phyloP scores from a whole-genome alignment of 805 yeast genomes.

The Hagleromyces aurorensis region DNA sequence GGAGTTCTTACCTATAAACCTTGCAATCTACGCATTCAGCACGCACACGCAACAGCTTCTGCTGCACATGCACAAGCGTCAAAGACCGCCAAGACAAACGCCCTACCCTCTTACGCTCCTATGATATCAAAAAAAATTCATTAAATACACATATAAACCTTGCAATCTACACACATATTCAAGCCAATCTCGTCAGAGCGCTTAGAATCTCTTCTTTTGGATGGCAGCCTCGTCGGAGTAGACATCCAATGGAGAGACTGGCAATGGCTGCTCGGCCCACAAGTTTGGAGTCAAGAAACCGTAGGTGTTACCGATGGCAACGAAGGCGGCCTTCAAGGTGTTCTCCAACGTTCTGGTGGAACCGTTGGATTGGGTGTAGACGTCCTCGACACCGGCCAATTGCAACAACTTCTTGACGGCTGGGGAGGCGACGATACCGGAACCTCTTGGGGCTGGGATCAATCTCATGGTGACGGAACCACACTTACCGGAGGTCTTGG shows the following conservation, averaged over 20 bases:
- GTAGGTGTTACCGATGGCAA: slow-evolving; percentile 99
- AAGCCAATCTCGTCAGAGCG: too few relatives aligned
- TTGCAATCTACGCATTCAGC: too few relatives aligned
- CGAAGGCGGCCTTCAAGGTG: slow-evolving; percentile 99
- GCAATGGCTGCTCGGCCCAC: slow-evolving; percentile 82
- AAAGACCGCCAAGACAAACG: too few relatives aligned
- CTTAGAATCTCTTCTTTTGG: slow-evolving; percentile 68
- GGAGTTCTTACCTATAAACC: too few relatives aligned
- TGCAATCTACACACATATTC: too few relatives aligned
- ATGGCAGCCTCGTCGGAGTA: slow-evolving; percentile 79
- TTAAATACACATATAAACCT: too few relatives aligned
- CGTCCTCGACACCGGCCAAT: slow-evolving; percentile 99
- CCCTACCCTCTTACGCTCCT: too few relatives aligned
- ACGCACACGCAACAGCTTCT: too few relatives aligned
- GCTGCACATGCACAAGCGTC: too few relatives aligned
- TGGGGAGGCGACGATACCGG: slow-evolving; percentile 99
- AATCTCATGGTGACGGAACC: slow-evolving; percentile 98
- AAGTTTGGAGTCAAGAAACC: slow-evolving; percentile 99
- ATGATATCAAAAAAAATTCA: too few relatives aligned
- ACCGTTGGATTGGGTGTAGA: slow-evolving; percentile 97
- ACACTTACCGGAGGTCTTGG: slow-evolving; percentile 99
- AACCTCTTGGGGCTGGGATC: slow-evolving; percentile 99
- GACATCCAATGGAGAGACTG: slow-evolving; percentile 90
- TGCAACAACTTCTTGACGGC: slow-evolving; percentile 98
- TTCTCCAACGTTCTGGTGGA: slow-evolving; percentile 99